phyloP scores from a whole-genome alignment of 352 stramenopile genomes.

The Blastocystis sp. region DNA sequence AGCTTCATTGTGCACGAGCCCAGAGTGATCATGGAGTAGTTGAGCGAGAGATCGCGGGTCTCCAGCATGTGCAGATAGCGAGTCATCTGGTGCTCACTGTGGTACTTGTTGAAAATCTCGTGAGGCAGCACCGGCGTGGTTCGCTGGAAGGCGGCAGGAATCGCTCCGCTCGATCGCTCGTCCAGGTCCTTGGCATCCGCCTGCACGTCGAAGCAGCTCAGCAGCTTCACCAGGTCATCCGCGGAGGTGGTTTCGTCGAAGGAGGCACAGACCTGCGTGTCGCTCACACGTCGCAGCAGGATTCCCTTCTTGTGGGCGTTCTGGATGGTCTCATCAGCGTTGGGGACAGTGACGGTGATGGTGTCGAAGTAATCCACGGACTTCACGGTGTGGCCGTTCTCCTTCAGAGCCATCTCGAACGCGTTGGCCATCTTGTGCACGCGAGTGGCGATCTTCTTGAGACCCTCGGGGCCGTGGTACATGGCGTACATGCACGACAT shows the following conservation, averaged over 20 bases:
- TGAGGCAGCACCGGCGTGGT: constrained; percentile 78
- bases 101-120: constrained; percentile 91
- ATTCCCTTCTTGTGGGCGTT: constrained; percentile 68
- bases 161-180: constrained; percentile 13
- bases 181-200: constrained; percentile 67
- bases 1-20: constrained; percentile 99
- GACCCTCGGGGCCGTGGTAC: constrained; percentile 93
- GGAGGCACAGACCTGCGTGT: constrained; percentile 80
- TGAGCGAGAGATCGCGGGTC: constrained; percentile 95
- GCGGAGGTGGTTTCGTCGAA: constrained; percentile 91
- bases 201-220: constrained; percentile 71
- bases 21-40: constrained; percentile 98
- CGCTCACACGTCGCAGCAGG: constrained; percentile 78
- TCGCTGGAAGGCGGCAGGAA: constrained; percentile 27
- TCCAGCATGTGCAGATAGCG: constrained; percentile 95
- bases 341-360: constrained; percentile 61
- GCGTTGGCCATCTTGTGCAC: constrained; percentile 84
- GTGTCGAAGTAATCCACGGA: constrained; percentile 65
- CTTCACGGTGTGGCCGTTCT: constrained; percentile 70
- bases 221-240: constrained; percentile 78
- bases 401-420: constrained; percentile 75
- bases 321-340: constrained; percentile 52
- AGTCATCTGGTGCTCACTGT: constrained; percentile 82
- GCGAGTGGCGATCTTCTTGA: constrained; percentile 82
- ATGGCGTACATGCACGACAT: constrained; percentile 90